Base-by-base conservation (phyloP, 2,329 filamentous ascomycete species). In the Pseudogymnoascus pannorum region DNA sequence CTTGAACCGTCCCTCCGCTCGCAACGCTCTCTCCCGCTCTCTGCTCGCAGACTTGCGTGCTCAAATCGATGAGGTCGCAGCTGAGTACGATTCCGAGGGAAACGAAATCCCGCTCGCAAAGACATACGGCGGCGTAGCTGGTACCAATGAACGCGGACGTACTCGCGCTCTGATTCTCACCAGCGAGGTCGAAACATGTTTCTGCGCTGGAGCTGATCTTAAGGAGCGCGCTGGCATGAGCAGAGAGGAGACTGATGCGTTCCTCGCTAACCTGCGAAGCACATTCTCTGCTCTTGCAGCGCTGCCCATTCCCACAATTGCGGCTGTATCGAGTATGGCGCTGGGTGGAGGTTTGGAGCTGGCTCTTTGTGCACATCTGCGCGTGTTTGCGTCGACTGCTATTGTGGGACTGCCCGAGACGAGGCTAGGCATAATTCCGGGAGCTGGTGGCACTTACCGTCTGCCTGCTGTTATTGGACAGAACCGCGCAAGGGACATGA, bases 311-410 rank as follows among this genome's bases (percentile, higher is more conserved):
- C 94, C 94, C 26, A 96, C 93, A 59, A 93, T 99, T 72, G 87
- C 89, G 3, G 92, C 92, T 62, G 85, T 99, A 64, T 88, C 88
- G 60, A 94, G 90, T 58, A 78, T 90, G 62, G 94, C 94, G 5
- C 87, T 97, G 29, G 94, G 94, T 65, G 94, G 94, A 69, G 94
- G 94, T 54, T 86, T 99, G 66, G 94, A 99, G 76, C 84, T 99
- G 60, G 93, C 92, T 1, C 85, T 99, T 5, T 87, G 88, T 67
- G 96, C 93, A 1, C 87, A 94, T 74, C 86, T 99, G 75, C 91
- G 94, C 66, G 87, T 99, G 59, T 87, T 97, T 67, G 83, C 87
- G 31, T 91, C 89, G 38, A 89, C 87, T 33, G 89, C 91, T 14
- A 78, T 81, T 22, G 85, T 99, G 60, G 92, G 86, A 0, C 84